Evolutionary conservation across 176 grass and related monocot species (phyloP).

Genomic region (Phragmites australis): DNA sequence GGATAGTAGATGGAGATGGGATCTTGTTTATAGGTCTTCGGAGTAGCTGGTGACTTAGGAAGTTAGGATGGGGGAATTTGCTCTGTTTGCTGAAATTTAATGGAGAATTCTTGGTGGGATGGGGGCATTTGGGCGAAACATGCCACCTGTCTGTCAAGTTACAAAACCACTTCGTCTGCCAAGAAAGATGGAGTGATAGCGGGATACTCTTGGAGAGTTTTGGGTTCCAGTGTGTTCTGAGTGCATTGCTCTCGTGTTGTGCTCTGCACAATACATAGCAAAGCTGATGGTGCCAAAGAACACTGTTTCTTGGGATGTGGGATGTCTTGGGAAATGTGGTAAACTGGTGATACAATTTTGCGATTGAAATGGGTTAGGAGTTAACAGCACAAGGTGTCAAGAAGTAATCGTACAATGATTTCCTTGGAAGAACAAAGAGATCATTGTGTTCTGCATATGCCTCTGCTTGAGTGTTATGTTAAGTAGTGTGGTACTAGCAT

Average conservation of each 20-base stretch:
- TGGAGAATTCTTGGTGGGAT: conserved; percentile 21
- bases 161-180: not conserved
- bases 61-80: not conserved
- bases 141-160: conserved; percentile 16
- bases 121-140: conserved; percentile 13
- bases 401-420: not conserved
- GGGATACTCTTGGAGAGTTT: not conserved
- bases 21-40: not conserved
- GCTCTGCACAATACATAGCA: not conserved
- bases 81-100: not conserved
- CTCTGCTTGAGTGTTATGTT: not conserved
- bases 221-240: not conserved
- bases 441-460: not conserved
- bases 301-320: not conserved
- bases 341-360: not conserved
- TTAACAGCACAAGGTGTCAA: not conserved
- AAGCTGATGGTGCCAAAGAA: not conserved
- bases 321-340: not conserved
- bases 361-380: not conserved
- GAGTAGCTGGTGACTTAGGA: not conserved
- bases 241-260: not conserved
- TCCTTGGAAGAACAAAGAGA: not conserved
- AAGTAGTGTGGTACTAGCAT: not conserved
- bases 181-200: not conserved
- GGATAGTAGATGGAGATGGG: not conserved